Percentiles rank a stretch among this genome's conserved stretches.
These are phyloP conservation scores for Kwoniella sp. DNA, from an alignment of 768 basidiomycete genomes.

Conservation along the genomic window DNA sequence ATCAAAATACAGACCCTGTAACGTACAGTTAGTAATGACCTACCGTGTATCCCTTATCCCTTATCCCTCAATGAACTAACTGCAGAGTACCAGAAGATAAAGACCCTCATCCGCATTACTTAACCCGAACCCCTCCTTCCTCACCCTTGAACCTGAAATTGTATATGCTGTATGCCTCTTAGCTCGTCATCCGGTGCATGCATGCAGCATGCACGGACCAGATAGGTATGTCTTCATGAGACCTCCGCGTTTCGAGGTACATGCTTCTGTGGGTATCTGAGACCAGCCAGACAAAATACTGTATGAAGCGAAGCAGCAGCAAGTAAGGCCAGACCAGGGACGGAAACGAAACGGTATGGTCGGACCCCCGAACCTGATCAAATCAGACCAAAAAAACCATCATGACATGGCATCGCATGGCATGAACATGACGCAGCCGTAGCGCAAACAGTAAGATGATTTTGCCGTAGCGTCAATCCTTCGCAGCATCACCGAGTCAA, in stretches of 20 bases:
- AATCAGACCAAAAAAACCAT: neutral
- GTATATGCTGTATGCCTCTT: too few species aligned
- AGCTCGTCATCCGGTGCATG: neutral
- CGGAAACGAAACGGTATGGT: too few species aligned
- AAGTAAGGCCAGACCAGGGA: too few species aligned
- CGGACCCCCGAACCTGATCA: slow-evolving; percentile 2
- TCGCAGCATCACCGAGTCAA: neutral
- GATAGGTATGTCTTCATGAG: neutral
- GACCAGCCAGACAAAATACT: neutral
- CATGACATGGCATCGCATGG: neutral
- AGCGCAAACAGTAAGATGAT: neutral
- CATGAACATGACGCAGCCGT: neutral
- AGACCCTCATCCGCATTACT: too few species aligned
- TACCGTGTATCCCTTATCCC: neutral
- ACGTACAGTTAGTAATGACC: too few species aligned
- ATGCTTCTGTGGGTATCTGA: neutral
- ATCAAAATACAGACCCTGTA: too few species aligned
- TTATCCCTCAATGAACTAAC: neutral
- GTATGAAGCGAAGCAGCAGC: too few species aligned
- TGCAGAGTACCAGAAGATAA: too few species aligned
- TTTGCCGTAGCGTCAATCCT: slow-evolving; percentile 1
- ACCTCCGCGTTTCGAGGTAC: neutral
- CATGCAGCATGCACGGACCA: neutral
- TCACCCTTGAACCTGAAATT: too few species aligned
- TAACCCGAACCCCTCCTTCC: too few species aligned